A percentile compares a stretch with the other conserved stretches of the same genome.
phyloP scores from a whole-genome alignment of 306 rosid species.

The Datisca glomerata region DNA sequence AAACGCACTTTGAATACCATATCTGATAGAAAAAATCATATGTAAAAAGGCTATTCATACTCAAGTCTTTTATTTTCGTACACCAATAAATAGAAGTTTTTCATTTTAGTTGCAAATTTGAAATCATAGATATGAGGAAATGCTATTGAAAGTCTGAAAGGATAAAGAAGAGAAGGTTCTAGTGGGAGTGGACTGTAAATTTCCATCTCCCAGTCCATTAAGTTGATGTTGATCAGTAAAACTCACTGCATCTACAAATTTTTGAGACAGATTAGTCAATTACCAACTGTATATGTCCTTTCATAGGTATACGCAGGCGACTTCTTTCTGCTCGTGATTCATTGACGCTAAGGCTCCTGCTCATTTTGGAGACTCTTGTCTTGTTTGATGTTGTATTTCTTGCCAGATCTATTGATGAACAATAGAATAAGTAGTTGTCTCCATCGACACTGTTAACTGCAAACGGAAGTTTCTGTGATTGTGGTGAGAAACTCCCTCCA shows the following conservation, averaged over 20 bases:
- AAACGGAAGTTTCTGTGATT: constrained; percentile 67
- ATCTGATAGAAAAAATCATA: no score
- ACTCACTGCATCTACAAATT: not conserved
- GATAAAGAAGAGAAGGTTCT: no score
- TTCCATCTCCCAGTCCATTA: no score
- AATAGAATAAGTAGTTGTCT: constrained; percentile 56
- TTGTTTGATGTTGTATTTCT: constrained; percentile 32
- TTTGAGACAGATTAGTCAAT: constrained; percentile 4
- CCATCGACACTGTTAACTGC: constrained; percentile 70
- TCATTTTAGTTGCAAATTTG: no score
- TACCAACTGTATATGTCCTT: constrained; percentile 77
- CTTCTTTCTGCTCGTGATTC: constrained; percentile 39
- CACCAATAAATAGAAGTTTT: no score
- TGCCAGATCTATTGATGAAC: constrained; percentile 49
- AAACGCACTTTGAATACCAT: no score
- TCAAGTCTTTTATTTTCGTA: no score
- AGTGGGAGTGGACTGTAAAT: no score
- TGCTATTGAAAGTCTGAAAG: no score
- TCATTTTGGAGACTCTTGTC: constrained; percentile 38
- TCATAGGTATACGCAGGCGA: constrained; percentile 55
- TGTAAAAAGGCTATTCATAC: no score
- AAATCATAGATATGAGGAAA: no score
- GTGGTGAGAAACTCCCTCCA: constrained; percentile 67
- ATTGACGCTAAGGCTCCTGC: constrained; percentile 47
- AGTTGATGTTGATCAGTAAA: no score